These are phyloP conservation scores for Apiospora sp. DNA, from an alignment of 2,329 filamentous ascomycete genomes.

Conservation along the genomic window DNA sequence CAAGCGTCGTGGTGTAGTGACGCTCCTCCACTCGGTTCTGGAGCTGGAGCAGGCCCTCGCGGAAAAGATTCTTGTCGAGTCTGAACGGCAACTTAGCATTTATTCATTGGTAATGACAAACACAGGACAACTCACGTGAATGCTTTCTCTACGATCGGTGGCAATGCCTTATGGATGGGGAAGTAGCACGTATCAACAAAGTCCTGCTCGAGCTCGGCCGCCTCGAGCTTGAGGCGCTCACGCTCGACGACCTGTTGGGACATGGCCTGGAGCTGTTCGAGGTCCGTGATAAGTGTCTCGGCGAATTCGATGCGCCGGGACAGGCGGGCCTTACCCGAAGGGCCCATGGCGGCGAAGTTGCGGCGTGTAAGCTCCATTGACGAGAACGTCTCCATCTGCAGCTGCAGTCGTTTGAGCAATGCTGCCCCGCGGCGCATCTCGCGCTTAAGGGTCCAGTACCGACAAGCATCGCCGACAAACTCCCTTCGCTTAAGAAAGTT, in stretches of 20 bases:
- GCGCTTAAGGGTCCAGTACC: conserved; percentile 97
- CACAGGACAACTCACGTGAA: conserved; percentile 69
- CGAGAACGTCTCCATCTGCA: conserved; percentile 95
- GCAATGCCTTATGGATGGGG: conserved; percentile 79
- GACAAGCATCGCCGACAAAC: conserved; percentile 90
- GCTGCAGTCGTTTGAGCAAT: conserved; percentile 87
- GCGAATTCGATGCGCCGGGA: conserved; percentile 89
- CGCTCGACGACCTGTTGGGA: conserved; percentile 76
- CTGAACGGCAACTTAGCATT: conserved; percentile 47
- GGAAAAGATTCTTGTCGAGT: conserved; percentile 70
- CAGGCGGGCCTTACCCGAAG: conserved; percentile 79
- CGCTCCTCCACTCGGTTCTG: conserved; percentile 61
- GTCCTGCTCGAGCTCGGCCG: conserved; percentile 76
- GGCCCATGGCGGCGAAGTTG: conserved; percentile 95
- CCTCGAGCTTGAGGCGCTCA: conserved; percentile 79
- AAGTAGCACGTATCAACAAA: conserved; percentile 93
- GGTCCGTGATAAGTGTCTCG: conserved; percentile 75
- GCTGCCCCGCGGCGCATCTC: conserved; percentile 92
- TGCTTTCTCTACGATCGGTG: conserved; percentile 81
- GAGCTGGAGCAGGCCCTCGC: conserved; percentile 57
- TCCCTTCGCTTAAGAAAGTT: conserved; percentile 84
- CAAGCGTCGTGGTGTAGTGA: conserved; percentile 64
- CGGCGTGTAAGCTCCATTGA: conserved; percentile 96
- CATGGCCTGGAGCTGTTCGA: conserved; percentile 77
- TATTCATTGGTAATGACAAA: conserved; percentile 32